Evolutionary conservation across 2,329 filamentous ascomycete species (phyloP).

Genomic region (Diaporthe sp.): DNA sequence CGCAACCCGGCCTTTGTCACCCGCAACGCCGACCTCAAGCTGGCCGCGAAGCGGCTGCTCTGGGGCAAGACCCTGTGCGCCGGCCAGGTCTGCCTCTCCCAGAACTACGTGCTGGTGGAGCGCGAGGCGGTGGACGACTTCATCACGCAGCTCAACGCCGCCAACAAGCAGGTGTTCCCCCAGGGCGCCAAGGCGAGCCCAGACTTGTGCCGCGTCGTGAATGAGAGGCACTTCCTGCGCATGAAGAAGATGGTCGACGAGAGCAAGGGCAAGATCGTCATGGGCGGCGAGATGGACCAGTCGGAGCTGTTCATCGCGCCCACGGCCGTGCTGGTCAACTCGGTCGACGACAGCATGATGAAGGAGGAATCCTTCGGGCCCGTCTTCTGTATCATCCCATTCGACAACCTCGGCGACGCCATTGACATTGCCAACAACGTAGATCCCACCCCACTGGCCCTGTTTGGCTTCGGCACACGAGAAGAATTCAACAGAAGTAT

Average conservation of each 20-base stretch:
- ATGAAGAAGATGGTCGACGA: constrained; percentile 93
- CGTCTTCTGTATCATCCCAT: constrained; percentile 86
- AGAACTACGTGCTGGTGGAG: constrained; percentile 93
- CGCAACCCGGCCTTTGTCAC: constrained; percentile 93
- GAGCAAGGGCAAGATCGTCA: constrained; percentile 84
- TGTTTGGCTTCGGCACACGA: constrained; percentile 89
- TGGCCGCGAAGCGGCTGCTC: constrained; percentile 86
- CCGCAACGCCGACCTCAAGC: constrained; percentile 81
- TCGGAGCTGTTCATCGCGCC: constrained; percentile 88
- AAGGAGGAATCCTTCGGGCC: constrained; percentile 92
- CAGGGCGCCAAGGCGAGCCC: constrained; percentile 82
- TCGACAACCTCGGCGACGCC: constrained; percentile 86
- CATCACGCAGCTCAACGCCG: constrained; percentile 79
- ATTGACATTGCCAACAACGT: constrained; percentile 85
- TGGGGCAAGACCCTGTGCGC: constrained; percentile 92
- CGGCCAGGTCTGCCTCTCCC: constrained; percentile 92
- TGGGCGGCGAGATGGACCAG: constrained; percentile 88
- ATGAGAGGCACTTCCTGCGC: constrained; percentile 82
- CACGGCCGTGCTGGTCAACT: constrained; percentile 88
- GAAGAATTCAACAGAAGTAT: constrained; percentile 81
- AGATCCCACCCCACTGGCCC: constrained; percentile 84
- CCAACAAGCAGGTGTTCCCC: constrained; percentile 85
- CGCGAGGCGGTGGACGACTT: constrained; percentile 79
- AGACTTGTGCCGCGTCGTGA: constrained; percentile 87
- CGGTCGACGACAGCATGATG: constrained; percentile 82